Base-by-base conservation (phyloP, 768 basidiomycete genomes). In the Sporobolomyces roseus region DNA sequence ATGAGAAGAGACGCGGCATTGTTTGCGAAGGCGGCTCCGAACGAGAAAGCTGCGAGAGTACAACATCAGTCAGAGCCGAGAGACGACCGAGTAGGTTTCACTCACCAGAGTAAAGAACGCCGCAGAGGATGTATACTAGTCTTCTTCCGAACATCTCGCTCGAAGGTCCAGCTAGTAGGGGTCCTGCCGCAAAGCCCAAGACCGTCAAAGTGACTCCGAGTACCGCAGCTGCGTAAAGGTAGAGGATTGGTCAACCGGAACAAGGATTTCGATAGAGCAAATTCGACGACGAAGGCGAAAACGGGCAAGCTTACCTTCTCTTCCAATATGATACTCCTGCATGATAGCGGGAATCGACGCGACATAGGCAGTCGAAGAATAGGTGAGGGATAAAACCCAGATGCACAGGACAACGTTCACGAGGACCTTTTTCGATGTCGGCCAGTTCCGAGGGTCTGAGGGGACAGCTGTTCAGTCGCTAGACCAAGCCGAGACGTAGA, bases 1-100 rank as follows among this genome's bases (percentile, higher is more conserved):
- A 80, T 55, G 35, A 82, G 74, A 48, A 81, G 77, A 1, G 77
- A 75, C 13, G 77, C 79, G 12, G 78, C 78, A 66, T 80, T 81
- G 58, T 74, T 76, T 1, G 80, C 77, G 4, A 80, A 75, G 1
- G 80, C 80, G 48, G 77, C 80, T 8, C 79, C 80, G 73, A 52
- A 78, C 68, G 78, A 79, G 78, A 58, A 79, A 56, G 43, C 80
- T 78, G n/a, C n/a, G n/a, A n/a, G n/a, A n/a, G 62, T 68, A 5
- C 17, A 25, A 25, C 32, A 6, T 12, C 8, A 25, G 56, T 27
- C 3, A 29, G 13, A 25, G 10, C 12, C 29, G 17, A 41, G 38
- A 54, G 10, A 27, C n/a, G n/a, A n/a, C 45, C 14, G 49, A 56
- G 8, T 33, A 65, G n/a, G 46, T 30, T 12, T 8, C 14, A 59